Evolutionary conservation across 768 basidiomycete genomes (phyloP).

Genomic region (Auriscalpium orientale): DNA sequence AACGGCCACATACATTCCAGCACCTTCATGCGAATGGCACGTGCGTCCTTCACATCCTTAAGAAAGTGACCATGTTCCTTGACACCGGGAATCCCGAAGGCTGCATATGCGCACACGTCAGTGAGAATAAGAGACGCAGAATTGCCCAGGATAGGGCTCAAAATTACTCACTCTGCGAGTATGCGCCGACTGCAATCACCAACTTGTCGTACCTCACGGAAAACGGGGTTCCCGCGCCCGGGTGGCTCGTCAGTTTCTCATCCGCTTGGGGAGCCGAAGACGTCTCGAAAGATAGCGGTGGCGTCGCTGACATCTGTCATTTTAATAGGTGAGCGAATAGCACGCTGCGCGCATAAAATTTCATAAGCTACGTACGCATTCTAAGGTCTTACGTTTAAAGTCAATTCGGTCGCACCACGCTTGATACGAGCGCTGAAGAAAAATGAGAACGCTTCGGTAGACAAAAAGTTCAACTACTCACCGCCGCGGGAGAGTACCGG

Average conservation of each 20-base stretch:
- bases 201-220: constrained; percentile 60
- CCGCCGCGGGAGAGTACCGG: constrained; percentile 48
- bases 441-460: too few relatives aligned
- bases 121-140: not conserved
- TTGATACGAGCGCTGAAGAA: constrained; percentile 49
- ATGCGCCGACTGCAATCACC: constrained; percentile 79
- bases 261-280: constrained; percentile 11
- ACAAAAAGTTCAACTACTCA: constrained; percentile 21
- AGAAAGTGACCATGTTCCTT: constrained; percentile 79
- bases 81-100: constrained; percentile 66
- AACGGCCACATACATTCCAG: constrained; percentile 49
- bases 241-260: constrained; percentile 15
- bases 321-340: not conserved
- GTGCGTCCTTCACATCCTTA: constrained; percentile 72
- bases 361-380: constrained; percentile 35
- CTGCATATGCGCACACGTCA: constrained; percentile 24
- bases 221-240: constrained; percentile 14
- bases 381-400: constrained; percentile 49
- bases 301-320: constrained; percentile 55
- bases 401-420: constrained; percentile 75
- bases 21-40: constrained; percentile 61
- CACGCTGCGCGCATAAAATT: constrained; percentile 16
- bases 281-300: constrained; percentile 29
- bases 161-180: constrained; percentile 57
- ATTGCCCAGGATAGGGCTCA: not conserved